A percentile compares a stretch with the other conserved stretches of the same genome.
These are phyloP conservation scores for Gelatoporia subvermispora DNA, from an alignment of 768 basidiomycete genomes.

Conservation along the genomic window DNA sequence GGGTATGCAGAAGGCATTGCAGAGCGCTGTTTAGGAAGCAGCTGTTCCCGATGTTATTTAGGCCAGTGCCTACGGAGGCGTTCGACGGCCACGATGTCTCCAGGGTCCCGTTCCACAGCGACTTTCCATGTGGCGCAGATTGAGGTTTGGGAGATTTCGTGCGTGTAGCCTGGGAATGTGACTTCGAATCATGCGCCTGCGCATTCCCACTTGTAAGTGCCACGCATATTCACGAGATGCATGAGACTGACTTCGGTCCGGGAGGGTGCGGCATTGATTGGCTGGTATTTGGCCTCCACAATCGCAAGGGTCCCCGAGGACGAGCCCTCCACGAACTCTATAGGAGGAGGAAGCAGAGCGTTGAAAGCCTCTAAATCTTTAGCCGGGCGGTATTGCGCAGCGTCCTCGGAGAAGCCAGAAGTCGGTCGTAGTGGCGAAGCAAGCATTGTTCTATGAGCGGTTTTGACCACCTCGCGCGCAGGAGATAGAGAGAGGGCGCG, in stretches of 20 bases:
- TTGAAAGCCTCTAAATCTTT: slow-evolving; percentile 74
- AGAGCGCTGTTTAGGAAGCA: slow-evolving; percentile 95
- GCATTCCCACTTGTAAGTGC: not conserved
- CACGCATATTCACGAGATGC: not conserved
- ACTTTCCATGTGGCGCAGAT: slow-evolving; percentile 18
- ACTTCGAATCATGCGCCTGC: slow-evolving; percentile 6
- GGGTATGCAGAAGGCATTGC: slow-evolving; percentile 90
- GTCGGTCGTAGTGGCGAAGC: slow-evolving; percentile 58
- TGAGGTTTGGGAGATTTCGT: slow-evolving; percentile 24
- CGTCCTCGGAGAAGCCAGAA: slow-evolving; percentile 49
- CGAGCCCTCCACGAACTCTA: slow-evolving; percentile 83
- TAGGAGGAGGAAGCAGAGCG: slow-evolving; percentile 69
- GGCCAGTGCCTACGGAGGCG: slow-evolving; percentile 50
- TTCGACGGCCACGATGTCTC: slow-evolving; percentile 59
- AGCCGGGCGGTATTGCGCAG: slow-evolving; percentile 56
- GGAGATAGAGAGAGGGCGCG: not conserved
- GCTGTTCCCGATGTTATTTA: slow-evolving; percentile 87
- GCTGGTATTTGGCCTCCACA: slow-evolving; percentile 73
- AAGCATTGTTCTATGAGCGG: slow-evolving; percentile 44
- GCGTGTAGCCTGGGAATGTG: slow-evolving; percentile 11
- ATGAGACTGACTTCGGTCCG: slow-evolving; percentile 35
- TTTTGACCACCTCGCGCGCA: not conserved
- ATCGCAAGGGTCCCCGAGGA: slow-evolving; percentile 71
- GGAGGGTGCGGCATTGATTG: slow-evolving; percentile 64
- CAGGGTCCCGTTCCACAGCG: slow-evolving; percentile 49